Conservation (phyloP, 129 eudicot genomes). For the Ambrosia trifida region DNA sequence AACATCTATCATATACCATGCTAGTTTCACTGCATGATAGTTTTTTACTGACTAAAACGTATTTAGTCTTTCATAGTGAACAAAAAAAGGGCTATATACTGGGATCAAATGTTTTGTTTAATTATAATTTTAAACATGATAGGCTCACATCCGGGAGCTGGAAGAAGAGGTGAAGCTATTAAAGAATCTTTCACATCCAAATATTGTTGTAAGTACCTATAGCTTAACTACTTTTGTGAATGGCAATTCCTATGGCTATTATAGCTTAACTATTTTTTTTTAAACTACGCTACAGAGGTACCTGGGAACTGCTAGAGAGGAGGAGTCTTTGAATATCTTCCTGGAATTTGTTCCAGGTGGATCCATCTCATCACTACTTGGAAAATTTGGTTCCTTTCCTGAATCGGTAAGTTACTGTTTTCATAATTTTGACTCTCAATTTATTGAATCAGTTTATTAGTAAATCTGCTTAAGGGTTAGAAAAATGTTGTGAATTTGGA, state of each 20-base stretch:
- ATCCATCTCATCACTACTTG: constrained; percentile 88
- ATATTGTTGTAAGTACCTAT: constrained; percentile 71
- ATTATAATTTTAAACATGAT: constrained; percentile 6
- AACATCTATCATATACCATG: background rate
- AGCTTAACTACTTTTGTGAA: constrained; percentile 8
- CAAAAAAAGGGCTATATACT: background rate
- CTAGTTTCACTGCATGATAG: constrained; percentile 3
- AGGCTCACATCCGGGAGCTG: constrained; percentile 89
- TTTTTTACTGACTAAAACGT: background rate
- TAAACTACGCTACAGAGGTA: constrained; percentile 60
- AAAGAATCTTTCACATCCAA: constrained; percentile 90
- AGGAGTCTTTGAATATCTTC: constrained; percentile 80
- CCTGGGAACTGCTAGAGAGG: constrained; percentile 94
- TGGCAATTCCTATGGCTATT: background rate
- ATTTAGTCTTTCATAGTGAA: background rate
- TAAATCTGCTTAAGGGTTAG: background rate
- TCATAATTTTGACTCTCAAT: background rate
- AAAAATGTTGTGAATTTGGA: constrained; percentile 5
- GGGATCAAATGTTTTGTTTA: background rate
- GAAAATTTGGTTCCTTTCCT: constrained; percentile 98
- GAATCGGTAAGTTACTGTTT: constrained; percentile 71
- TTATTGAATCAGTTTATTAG: background rate
- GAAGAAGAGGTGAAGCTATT: constrained; percentile 97
- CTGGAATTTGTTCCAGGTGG: constrained; percentile 99
- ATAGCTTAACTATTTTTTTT: constrained; percentile 14